Percentiles rank a stretch among this genome's conserved stretches.
Evolutionary conservation across 768 basidiomycete species (phyloP).

Genomic region (Filobasidium floriforme): DNA sequence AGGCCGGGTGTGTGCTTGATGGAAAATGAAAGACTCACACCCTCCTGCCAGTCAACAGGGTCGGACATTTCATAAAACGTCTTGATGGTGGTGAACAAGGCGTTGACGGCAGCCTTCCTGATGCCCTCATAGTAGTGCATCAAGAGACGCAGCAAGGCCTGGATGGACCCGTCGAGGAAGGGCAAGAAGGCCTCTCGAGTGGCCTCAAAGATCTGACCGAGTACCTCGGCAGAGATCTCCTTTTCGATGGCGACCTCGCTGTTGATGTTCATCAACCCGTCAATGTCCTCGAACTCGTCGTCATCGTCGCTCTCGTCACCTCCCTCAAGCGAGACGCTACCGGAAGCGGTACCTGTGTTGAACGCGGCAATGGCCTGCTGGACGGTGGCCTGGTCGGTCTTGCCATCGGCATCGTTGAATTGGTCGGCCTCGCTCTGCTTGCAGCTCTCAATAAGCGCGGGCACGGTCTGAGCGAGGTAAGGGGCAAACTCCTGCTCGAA

Average conservation of each 20-base stretch:
- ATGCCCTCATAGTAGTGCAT: conserved; percentile 97
- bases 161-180: conserved; percentile 71
- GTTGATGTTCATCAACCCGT: conserved; percentile 66
- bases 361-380: conserved; percentile 43
- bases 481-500: conserved; percentile 88
- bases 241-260: conserved; percentile 97
- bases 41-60: conserved; percentile 72
- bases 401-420: conserved; percentile 36
- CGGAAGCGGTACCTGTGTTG: conserved; percentile 60
- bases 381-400: conserved; percentile 48
- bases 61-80: conserved; percentile 85
- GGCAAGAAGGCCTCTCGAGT: conserved; percentile 80
- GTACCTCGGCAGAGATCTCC: conserved; percentile 94
- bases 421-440: conserved; percentile 71
- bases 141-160: conserved; percentile 56
- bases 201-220: conserved; percentile 78
- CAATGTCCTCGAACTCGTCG: conserved; percentile 55
- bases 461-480: conserved; percentile 78
- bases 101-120: conserved; percentile 81
- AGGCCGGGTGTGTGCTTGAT: too few species aligned
- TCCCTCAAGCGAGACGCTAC: conserved; percentile 52
- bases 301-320: conserved; percentile 58
- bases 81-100: conserved; percentile 76
- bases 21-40: conserved; percentile 50
- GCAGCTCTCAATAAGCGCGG: conserved; percentile 72